These are phyloP conservation scores for Solanum aculeatissimum DNA, from an alignment of 305 asterid genomes.

Conservation along the genomic window DNA sequence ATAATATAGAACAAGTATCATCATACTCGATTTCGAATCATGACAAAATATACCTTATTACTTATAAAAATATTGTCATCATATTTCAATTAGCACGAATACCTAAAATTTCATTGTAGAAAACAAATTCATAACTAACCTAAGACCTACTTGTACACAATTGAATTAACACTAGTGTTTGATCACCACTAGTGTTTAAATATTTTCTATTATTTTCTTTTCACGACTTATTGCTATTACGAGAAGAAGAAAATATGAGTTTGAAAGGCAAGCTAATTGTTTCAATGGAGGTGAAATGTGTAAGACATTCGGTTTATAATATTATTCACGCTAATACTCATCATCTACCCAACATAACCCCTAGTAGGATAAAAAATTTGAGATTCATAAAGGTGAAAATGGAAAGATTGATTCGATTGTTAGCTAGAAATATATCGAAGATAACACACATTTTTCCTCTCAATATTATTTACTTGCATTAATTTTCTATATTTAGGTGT, in stretches of 20 bases:
- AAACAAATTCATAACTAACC: too few species aligned
- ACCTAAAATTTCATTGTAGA: too few species aligned
- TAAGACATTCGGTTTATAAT: neutral
- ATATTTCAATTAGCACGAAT: too few species aligned
- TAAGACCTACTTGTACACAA: too few species aligned
- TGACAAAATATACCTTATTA: too few species aligned
- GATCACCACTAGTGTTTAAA: too few species aligned
- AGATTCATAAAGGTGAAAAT: neutral
- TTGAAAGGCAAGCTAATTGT: neutral
- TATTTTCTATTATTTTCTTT: neutral
- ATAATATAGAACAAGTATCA: too few species aligned
- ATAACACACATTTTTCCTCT: neutral
- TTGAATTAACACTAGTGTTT: too few species aligned
- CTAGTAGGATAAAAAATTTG: neutral
- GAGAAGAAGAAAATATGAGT: neutral
- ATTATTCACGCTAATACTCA: neutral
- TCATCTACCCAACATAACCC: neutral
- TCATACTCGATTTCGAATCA: too few species aligned
- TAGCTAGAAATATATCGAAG: neutral
- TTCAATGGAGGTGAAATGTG: neutral
- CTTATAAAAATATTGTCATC: too few species aligned
- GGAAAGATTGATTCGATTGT: neutral
- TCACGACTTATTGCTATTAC: neutral
- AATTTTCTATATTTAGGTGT: neutral
- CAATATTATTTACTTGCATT: neutral